Evolutionary conservation across 495 filamentous ascomycete genomes (phyloP).

Genomic region (Xylaria scruposa): DNA sequence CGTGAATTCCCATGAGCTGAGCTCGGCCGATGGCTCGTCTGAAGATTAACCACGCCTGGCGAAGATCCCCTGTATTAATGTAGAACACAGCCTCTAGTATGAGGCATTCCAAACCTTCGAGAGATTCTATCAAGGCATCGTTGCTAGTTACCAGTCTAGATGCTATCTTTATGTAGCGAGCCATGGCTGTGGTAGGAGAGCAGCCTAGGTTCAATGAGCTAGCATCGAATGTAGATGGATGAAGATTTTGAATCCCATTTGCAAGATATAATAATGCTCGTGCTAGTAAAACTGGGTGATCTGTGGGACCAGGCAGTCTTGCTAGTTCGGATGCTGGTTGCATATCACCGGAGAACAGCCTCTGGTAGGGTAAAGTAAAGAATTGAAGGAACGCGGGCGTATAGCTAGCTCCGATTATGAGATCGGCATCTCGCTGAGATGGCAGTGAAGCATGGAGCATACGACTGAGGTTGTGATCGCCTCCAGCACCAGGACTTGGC

Average conservation of each 20-base stretch:
- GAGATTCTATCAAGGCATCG: background rate
- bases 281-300: constrained; percentile 10
- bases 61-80: background rate
- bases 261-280: constrained; percentile 11
- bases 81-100: constrained; percentile 12
- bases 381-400: background rate
- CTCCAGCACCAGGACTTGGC: background rate
- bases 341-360: background rate
- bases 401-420: background rate
- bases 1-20: constrained; percentile 9
- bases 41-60: background rate
- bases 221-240: constrained; percentile 7
- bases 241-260: constrained; percentile 17
- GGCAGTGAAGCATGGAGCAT: background rate
- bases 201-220: background rate
- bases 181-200: background rate
- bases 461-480: background rate
- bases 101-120: constrained; percentile 7
- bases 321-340: background rate
- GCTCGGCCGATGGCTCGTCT: constrained; percentile 3
- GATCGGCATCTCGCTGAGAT: background rate
- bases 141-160: background rate
- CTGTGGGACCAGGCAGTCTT: background rate
- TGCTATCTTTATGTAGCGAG: background rate
- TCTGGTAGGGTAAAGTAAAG: background rate